These are phyloP conservation scores for Senna siamea DNA, from an alignment of 306 rosid species.

Conservation along the genomic window DNA sequence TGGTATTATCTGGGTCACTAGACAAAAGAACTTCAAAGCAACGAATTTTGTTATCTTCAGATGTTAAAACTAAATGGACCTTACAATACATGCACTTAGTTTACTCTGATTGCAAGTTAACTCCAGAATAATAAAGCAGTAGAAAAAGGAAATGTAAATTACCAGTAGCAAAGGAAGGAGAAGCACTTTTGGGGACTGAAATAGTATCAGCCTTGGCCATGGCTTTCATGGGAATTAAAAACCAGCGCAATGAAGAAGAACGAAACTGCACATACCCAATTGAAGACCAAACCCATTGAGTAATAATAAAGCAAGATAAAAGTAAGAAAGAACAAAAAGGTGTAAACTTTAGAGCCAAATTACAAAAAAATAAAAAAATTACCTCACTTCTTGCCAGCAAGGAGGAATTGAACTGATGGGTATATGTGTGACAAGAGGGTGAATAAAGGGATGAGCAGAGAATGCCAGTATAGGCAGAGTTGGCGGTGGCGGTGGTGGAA, in stretches of 20 bases:
- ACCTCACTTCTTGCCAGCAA: constrained; percentile 36
- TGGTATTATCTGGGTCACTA: background rate
- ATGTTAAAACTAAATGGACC: background rate
- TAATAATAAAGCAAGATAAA: no score
- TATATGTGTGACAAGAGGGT: background rate
- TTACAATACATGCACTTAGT: background rate
- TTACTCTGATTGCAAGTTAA: no score
- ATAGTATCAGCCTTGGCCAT: constrained; percentile 60
- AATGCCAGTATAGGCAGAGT: background rate
- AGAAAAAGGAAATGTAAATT: constrained; percentile 14
- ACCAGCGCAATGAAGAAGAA: constrained; percentile 40
- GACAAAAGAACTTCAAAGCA: no score
- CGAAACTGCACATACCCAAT: constrained; percentile 35
- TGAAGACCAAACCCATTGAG: no score
- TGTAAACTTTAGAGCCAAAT: background rate
- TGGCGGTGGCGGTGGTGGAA: constrained; percentile 28
- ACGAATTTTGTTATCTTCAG: background rate
- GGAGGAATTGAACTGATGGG: constrained; percentile 26
- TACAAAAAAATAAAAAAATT: constrained; percentile 27
- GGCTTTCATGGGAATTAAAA: constrained; percentile 53
- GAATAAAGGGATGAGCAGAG: constrained; percentile 35
- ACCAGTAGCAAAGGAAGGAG: constrained; percentile 53
- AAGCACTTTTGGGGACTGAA: constrained; percentile 35
- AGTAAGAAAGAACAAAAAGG: background rate
- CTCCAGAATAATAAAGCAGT: background rate